These are phyloP conservation scores for Dryadomyces quercus-mongolicae DNA, from an alignment of 2,329 filamentous ascomycete genomes.

Conservation along the genomic window DNA sequence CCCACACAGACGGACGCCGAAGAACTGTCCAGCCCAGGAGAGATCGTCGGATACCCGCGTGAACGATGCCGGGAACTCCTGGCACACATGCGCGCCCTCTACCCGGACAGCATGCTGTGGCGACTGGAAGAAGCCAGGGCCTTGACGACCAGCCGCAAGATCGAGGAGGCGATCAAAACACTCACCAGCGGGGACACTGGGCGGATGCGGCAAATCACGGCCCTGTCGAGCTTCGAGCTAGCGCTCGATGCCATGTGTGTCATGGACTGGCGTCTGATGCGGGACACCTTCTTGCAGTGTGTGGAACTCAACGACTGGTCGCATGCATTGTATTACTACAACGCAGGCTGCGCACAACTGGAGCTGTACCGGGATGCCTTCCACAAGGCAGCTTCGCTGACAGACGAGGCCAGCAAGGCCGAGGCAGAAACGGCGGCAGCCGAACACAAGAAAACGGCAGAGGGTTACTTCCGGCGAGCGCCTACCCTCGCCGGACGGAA, in stretches of 20 bases:
- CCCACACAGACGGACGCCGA: slow-evolving; percentile 46
- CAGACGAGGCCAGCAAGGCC: slow-evolving; percentile 12
- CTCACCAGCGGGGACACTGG: slow-evolving; percentile 48
- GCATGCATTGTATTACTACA: slow-evolving; percentile 79
- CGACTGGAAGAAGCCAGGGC: slow-evolving; percentile 76
- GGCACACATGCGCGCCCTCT: slow-evolving; percentile 59
- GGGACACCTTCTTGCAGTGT: slow-evolving; percentile 62
- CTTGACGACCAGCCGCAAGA: slow-evolving; percentile 51
- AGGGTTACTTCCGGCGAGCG: slow-evolving; percentile 58
- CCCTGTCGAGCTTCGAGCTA: slow-evolving; percentile 75
- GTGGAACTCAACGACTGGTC: slow-evolving; percentile 84
- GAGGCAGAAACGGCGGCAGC: slow-evolving; percentile 23
- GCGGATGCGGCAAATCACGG: slow-evolving; percentile 79
- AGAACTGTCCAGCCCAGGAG: slow-evolving; percentile 32
- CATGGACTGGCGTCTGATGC: slow-evolving; percentile 64
- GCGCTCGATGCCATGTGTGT: slow-evolving; percentile 67
- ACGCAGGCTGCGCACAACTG: slow-evolving; percentile 66
- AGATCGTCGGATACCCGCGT: slow-evolving; percentile 59
- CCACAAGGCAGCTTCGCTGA: slow-evolving; percentile 20
- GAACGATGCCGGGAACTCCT: slow-evolving; percentile 57
- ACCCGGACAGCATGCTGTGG: slow-evolving; percentile 78
- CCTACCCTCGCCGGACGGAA: slow-evolving; percentile 71
- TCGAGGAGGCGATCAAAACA: slow-evolving; percentile 56
- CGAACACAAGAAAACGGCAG: slow-evolving; percentile 50
- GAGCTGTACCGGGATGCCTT: slow-evolving; percentile 63